Percentiles rank a stretch among this genome's conserved stretches.
Evolutionary conservation across 306 rosid species (phyloP).

Genomic region (Lathyrus aphaca): DNA sequence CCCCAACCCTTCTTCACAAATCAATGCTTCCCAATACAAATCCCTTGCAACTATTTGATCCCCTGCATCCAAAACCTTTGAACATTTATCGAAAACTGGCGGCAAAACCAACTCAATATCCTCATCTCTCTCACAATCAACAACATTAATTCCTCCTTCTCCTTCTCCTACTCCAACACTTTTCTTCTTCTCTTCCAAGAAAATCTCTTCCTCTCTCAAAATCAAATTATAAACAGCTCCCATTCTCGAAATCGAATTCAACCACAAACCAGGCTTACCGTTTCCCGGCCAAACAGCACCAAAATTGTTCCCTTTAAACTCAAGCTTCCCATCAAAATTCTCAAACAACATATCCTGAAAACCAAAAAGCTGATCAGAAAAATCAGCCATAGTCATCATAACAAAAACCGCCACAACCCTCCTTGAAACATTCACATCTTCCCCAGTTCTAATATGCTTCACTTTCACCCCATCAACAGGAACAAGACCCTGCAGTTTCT

Average conservation of each 20-base stretch:
- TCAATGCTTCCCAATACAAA: slow-evolving; percentile 78
- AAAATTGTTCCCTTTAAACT: slow-evolving; percentile 64
- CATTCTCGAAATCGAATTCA: slow-evolving; percentile 80
- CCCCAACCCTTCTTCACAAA: slow-evolving; percentile 44
- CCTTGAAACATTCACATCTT: slow-evolving; percentile 68
- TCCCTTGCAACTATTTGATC: slow-evolving; percentile 80
- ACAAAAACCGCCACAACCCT: slow-evolving; percentile 68
- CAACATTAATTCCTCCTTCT: not conserved
- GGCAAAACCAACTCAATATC: slow-evolving; percentile 65
- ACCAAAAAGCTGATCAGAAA: slow-evolving; percentile 74
- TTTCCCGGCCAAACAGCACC: slow-evolving; percentile 74
- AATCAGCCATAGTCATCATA: slow-evolving; percentile 85
- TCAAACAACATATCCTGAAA: slow-evolving; percentile 73
- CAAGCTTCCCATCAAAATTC: slow-evolving; percentile 58
- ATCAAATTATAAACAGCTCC: slow-evolving; percentile 64
- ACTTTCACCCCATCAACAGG: slow-evolving; percentile 62
- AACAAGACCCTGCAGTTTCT: slow-evolving; percentile 56
- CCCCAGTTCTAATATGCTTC: slow-evolving; percentile 70
- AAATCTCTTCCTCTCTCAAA: slow-evolving; percentile 74
- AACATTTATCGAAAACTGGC: slow-evolving; percentile 69
- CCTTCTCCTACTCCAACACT: not conserved
- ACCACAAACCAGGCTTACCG: slow-evolving; percentile 84
- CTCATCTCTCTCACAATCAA: slow-evolving; percentile 54
- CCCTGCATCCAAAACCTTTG: slow-evolving; percentile 56
- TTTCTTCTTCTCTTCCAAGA: slow-evolving; percentile 47